Base-by-base conservation (phyloP, 192 early-diverging fungal genomes). In the Coemansia sp. region DNA sequence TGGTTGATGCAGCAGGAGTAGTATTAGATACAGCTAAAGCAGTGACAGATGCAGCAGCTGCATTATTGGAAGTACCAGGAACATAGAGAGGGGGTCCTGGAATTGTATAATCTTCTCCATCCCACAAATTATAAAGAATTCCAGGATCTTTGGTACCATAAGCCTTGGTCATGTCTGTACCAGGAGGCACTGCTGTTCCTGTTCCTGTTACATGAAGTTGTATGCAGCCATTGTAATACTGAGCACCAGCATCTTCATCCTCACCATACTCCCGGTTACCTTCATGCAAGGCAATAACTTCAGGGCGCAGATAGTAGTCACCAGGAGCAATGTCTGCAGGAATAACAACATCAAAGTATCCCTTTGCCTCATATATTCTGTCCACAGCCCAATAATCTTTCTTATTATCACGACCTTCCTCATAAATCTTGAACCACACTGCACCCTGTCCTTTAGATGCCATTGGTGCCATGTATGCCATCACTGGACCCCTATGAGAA, bases 331-430 rank as follows among this genome's bases (percentile, higher is more conserved):
- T 56, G 21, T 69, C 64, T 1, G 54, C 50, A 0, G 76, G 71
- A 14, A 79, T 62, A 7, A 37, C 48, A 1, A 70, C 17, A 5
- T 66, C 57, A 4, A 79, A 25, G 23, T 52, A 59, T n/a, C 76
- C 76, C 11, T 62, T 25, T 42, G 58, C 58, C 2, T 47, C 42
- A 22, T 44, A 65, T 2, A 79, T 11, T 4, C 40, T 62, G 3
- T 73, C 63, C 7, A 62, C 60, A 34, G 71, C 69, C 71, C 76
- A 79, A 8, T 22, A 63, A n/a, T 11, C 68, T 10, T 73, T 65
- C 0, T 44, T 38, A 4, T 14, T 52, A 36, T 69, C 44, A 10
- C 65, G 73, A 0, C 67, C 71, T 0, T 78, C 47, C 15, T 78
- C 66, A 21, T 46, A 69, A 6, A 69, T 63, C 31, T 73, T 69